Percentiles rank a stretch among this genome's conserved stretches.
Evolutionary conservation across 1,139 yeast species (phyloP).

Genomic region (Yamadazyma jaroonii): DNA sequence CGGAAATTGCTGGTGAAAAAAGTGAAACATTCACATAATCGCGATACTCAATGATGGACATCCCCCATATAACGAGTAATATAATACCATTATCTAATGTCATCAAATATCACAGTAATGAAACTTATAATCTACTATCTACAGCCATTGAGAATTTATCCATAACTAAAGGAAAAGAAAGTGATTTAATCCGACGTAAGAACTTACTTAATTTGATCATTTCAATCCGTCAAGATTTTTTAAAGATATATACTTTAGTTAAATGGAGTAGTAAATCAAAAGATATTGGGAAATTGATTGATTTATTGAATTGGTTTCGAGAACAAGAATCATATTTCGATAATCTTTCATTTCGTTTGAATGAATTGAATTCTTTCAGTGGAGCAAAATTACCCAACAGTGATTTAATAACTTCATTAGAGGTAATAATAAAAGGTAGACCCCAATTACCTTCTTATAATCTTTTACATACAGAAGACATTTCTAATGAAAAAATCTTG

Average conservation of each 20-base stretch:
- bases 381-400: constrained; percentile 91
- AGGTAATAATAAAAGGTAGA: constrained; percentile 74
- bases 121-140: constrained; percentile 62
- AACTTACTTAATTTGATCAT: constrained; percentile 67
- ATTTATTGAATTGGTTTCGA: constrained; percentile 81
- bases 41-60: constrained; percentile 2
- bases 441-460: constrained; percentile 73
- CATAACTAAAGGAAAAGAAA: constrained; percentile 31
- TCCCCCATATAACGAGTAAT: constrained; percentile 77
- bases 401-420: constrained; percentile 81
- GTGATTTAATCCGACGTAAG: constrained; percentile 64
- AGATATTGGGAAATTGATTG: constrained; percentile 73
- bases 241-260: constrained; percentile 76
- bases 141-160: constrained; percentile 61
- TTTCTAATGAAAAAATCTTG: constrained; percentile 58
- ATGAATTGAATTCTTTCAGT: constrained; percentile 60
- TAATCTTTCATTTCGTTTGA: constrained; percentile 49
- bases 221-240: constrained; percentile 72
- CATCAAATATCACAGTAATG: constrained; percentile 57
- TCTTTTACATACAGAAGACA: constrained; percentile 47
- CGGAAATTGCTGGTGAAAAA: background rate
- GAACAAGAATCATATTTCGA: constrained; percentile 72
- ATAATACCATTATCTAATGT: constrained; percentile 62
- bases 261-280: constrained; percentile 81
- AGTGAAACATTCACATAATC: background rate